Evolutionary conservation across 495 filamentous ascomycete species (phyloP).

Genomic region (Aspergillus biplanus): DNA sequence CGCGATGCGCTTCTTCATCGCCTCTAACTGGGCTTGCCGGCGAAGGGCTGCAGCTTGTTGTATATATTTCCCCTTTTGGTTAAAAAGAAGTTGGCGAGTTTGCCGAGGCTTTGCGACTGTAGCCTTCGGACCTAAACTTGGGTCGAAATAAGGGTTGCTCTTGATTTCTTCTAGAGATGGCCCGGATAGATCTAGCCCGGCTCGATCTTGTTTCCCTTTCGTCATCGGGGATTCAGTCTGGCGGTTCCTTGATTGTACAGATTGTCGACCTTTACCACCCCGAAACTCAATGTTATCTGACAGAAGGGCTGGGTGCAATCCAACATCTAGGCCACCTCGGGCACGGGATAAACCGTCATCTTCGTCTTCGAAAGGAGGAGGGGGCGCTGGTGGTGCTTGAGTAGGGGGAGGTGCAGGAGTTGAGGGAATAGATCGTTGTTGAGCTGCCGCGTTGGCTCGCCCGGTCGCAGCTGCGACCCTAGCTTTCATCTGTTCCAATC

Average conservation of each 20-base stretch:
- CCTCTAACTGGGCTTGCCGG: slow-evolving; percentile 84
- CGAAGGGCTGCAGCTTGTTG: slow-evolving; percentile 87
- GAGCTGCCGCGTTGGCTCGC: slow-evolving; percentile 53
- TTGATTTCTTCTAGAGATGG: slow-evolving; percentile 69
- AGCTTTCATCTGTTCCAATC: slow-evolving; percentile 73
- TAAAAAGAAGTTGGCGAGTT: slow-evolving; percentile 81
- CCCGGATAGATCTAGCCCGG: slow-evolving; percentile 69
- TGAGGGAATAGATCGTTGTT: slow-evolving; percentile 41
- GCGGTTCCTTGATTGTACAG: slow-evolving; percentile 60
- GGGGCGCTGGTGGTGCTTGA: slow-evolving; percentile 34
- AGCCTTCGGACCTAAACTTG: slow-evolving; percentile 65
- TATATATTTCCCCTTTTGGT: slow-evolving; percentile 96
- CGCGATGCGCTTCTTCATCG: slow-evolving; percentile 91
- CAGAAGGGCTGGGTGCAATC: slow-evolving; percentile 83
- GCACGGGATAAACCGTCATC: slow-evolving; percentile 54
- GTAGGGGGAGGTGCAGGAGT: slow-evolving; percentile 28
- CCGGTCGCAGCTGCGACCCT: slow-evolving; percentile 77
- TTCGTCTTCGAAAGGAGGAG: slow-evolving; percentile 36
- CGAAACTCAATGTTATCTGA: slow-evolving; percentile 70
- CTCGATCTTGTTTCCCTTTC: slow-evolving; percentile 49
- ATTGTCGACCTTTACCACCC: slow-evolving; percentile 57
- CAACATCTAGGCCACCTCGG: slow-evolving; percentile 82
- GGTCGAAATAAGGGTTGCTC: slow-evolving; percentile 87
- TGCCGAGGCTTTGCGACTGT: slow-evolving; percentile 65
- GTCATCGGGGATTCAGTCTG: slow-evolving; percentile 55